Evolutionary conservation across 2,329 filamentous ascomycete genomes (phyloP), one percentile per base, ranked within the genome.

Genomic region (Intubia oerlemansii): DNA sequence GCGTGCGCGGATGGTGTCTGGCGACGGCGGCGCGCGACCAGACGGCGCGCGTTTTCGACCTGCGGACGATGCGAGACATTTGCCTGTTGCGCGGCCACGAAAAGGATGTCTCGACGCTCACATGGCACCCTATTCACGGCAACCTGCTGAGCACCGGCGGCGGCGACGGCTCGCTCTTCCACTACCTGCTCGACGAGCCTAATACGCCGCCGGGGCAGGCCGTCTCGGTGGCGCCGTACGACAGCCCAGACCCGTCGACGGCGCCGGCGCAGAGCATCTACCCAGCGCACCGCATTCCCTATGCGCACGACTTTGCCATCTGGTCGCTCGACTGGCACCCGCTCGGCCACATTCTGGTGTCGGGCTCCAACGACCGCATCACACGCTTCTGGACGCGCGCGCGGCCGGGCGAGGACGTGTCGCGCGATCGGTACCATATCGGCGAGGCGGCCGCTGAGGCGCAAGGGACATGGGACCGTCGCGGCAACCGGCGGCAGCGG

Each of bases 271-370:
- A 93, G 49, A 77, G 81, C n/a, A 79, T 98, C 35, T 80, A 80
- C 46, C 88, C 88, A 2, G 81, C 82, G 4, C 85, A 95, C 54
- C 76, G 71, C 42, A 54, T 93, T 18, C 69, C 77, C 7, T 85
- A 74, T 44, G 88, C 88, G 1, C 88, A 98, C 48, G 79, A 91
- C 40, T 90, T 84, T 46, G 81, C 82, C 12, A 88, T 98, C 38
- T 98, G 88, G 88, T 91, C 84, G 12, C 64, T 98, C 28, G 84
- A 93, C 54, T 98, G 88, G 84, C 88, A 98, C 46, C 88, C 88
- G 1, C 62, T 95, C 0, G 88, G 88, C 17, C 88, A 98, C 45
- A 85, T 98, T 37, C 65, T 98, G 7, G 84, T 84, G 1, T 91
- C 85, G 2, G 88, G 88, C 10, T 92, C 84, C 9, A 95, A 98